phyloP scores from a whole-genome alignment of 2,329 filamentous ascomycete genomes.

The Aaosphaeria arxii region DNA sequence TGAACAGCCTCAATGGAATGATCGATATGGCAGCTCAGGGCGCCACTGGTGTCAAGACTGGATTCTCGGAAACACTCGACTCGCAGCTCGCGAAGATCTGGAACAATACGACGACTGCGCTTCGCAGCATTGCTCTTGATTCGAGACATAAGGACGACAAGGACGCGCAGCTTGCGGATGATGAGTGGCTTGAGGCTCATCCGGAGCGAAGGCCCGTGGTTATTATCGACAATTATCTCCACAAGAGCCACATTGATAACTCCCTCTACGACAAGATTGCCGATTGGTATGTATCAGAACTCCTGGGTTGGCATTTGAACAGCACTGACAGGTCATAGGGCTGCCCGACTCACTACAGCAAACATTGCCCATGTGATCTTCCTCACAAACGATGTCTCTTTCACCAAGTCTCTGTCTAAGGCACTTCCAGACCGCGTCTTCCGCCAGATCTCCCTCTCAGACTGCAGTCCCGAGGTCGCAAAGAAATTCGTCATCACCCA shows the following conservation, averaged over 20 bases:
- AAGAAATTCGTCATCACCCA: constrained; percentile 88
- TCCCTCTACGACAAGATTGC: constrained; percentile 57
- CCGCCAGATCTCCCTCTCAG: constrained; percentile 78
- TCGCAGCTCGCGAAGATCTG: constrained; percentile 88
- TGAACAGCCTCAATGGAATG: constrained; percentile 90
- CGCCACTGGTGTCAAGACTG: constrained; percentile 89
- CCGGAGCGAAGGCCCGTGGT: constrained; percentile 80
- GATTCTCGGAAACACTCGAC: constrained; percentile 90
- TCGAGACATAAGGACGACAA: constrained; percentile 68
- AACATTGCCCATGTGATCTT: constrained; percentile 95
- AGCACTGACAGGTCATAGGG: constrained; percentile 44
- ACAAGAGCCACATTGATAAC: constrained; percentile 59
- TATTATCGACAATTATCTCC: constrained; percentile 87
- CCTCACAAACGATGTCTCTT: constrained; percentile 84
- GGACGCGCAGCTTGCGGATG: constrained; percentile 69
- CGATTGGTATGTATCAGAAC: constrained; percentile 58
- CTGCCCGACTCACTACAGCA: constrained; percentile 76
- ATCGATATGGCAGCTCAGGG: constrained; percentile 90
- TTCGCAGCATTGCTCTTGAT: constrained; percentile 74
- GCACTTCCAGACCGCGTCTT: constrained; percentile 90
- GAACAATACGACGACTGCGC: constrained; percentile 74
- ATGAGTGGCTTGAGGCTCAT: constrained; percentile 86
- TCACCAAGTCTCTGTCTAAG: constrained; percentile 81
- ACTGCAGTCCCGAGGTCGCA: constrained; percentile 78
- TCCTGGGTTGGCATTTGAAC: not conserved